Conservation (phyloP, 768 basidiomycete genomes). For the Saitozyma sp. region DNA sequence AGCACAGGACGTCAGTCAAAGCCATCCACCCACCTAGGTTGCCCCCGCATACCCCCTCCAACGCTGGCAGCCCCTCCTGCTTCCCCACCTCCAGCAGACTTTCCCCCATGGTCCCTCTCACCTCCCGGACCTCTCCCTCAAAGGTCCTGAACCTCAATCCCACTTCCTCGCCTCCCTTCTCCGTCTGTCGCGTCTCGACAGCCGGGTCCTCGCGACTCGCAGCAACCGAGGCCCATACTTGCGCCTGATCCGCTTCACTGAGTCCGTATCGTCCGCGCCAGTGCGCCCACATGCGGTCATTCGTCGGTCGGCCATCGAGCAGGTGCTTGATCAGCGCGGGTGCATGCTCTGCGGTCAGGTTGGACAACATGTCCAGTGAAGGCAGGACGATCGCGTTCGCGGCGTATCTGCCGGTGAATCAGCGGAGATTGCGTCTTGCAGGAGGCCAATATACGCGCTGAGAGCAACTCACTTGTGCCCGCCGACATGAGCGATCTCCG, state of each 20-base stretch:
- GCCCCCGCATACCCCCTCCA: constrained; percentile 51
- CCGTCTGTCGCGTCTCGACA: constrained; percentile 4
- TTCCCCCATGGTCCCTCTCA: constrained; percentile 32
- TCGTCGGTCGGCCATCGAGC: constrained; percentile 42
- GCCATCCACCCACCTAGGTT: constrained; percentile 33
- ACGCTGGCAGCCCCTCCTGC: constrained; percentile 34
- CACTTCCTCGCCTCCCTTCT: constrained; percentile 4
- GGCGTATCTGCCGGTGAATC: constrained; percentile 41
- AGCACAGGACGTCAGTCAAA: not conserved
- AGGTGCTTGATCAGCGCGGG: constrained; percentile 60
- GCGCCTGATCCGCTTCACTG: constrained; percentile 60
- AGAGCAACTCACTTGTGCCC: constrained; percentile 69
- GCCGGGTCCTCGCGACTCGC: not conserved
- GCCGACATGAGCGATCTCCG: constrained; percentile 75
- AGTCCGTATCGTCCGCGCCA: constrained; percentile 77
- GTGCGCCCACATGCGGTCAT: constrained; percentile 55
- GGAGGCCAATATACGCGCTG: not conserved
- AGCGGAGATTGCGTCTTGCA: not conserved
- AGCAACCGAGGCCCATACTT: constrained; percentile 25
- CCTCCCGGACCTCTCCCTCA: constrained; percentile 33
- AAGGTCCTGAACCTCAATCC: constrained; percentile 39
- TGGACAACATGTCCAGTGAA: constrained; percentile 62
- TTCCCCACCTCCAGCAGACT: constrained; percentile 42
- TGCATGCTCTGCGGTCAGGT: constrained; percentile 62
- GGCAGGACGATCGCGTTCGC: constrained; percentile 52